Evolutionary conservation across 225 moss, liverwort and hornwort species (phyloP), one percentile per base, ranked within the genome.

Genomic region (Pleurozium schreberi): DNA sequence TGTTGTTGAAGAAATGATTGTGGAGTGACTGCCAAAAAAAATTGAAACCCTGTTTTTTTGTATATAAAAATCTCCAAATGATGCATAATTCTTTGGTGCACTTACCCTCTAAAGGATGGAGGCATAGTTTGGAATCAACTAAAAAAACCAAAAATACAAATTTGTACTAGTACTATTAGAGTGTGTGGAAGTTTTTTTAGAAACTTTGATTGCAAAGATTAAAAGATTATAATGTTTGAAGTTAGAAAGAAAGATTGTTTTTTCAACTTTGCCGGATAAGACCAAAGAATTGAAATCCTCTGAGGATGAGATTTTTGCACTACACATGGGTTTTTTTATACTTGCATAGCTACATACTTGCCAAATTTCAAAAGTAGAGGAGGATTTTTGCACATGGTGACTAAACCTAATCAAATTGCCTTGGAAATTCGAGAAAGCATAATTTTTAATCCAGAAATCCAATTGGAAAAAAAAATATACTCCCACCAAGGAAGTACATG

Each of bases 71-170:
- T 73, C 27, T 45, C 28, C 3, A 10, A 71, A 70, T 47, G 23
- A 30, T 47, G 18, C 3, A 11, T 47, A 30, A 45, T 30, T 73
- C 6, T 18, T 73, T 31, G 31, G 11, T 31, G 49, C 11, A 49
- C 4, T 31, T 6, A 47, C 18, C 9, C 6, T 0, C 3, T 3
- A 15, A 27, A 45, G 3, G 17, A 28, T 5, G 1, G 0, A 30
- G 10, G 73, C 10, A 30, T 9, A 73, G 10, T 28, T 45, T 4
- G 1, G 21, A 7, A 3, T 60, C 4, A 11, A 21, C 6, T 16
- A 20, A 65, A 65, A 34, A 18, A 34, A 1, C 7, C 8, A 17
- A 38, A 1, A 11, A 5, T 21, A 38, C 2, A 70, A 70, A 70
- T 70, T 70, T 30, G 6, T 30, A 45, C 1, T 47, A 45, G 3